Evolutionary conservation across 2,329 filamentous ascomycete genomes (phyloP).

Genomic region (Neophaeococcomyces aloes): DNA sequence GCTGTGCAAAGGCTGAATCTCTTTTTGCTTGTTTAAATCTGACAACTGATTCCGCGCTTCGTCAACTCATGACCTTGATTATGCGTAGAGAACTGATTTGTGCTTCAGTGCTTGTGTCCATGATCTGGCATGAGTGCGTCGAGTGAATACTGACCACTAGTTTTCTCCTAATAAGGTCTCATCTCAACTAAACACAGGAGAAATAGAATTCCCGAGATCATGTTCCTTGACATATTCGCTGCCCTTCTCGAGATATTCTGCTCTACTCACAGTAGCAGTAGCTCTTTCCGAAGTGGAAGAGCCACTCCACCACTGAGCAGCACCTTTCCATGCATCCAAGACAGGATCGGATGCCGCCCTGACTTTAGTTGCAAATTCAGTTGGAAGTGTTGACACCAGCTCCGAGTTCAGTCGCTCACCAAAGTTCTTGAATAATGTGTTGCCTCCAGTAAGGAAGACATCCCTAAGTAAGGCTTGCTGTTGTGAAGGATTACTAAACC

Average conservation of each 20-base stretch:
- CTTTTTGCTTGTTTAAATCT: no score
- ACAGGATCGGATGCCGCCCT: constrained; percentile 65
- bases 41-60: no score
- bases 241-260: constrained; percentile 87
- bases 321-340: constrained; percentile 87
- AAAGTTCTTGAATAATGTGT: constrained; percentile 75
- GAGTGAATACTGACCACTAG: no score
- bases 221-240: constrained; percentile 78
- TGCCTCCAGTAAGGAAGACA: constrained; percentile 90
- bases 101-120: no score
- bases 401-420: constrained; percentile 69
- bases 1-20: no score
- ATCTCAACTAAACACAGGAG: not conserved
- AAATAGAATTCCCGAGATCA: not conserved
- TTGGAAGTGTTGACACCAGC: constrained; percentile 60
- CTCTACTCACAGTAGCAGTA: constrained; percentile 58
- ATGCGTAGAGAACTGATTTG: no score
- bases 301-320: constrained; percentile 64
- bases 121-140: no score
- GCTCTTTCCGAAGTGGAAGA: constrained; percentile 48
- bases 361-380: constrained; percentile 56
- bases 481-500: constrained; percentile 49
- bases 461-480: constrained; percentile 67
- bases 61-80: no score
- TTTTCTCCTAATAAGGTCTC: not conserved